Evolutionary conservation across 352 stramenopile genomes (phyloP), one percentile per base, ranked within the genome.

Genomic region (Blastocystis sp.): DNA sequence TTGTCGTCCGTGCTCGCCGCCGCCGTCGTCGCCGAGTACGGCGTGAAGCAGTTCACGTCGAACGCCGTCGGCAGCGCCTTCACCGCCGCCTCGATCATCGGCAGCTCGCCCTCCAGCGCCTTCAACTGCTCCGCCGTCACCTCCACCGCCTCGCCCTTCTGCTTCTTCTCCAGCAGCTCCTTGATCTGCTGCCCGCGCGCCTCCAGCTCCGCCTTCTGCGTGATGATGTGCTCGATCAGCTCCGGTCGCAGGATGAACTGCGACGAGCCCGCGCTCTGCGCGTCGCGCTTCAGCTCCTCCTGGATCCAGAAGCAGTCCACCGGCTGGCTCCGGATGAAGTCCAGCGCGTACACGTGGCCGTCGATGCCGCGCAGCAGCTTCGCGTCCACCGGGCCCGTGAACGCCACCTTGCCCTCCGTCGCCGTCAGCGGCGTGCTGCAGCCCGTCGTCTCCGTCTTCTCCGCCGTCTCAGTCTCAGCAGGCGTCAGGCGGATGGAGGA

Each of bases 271-370:
- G 21, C 28, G 2, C 14, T 21, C 38, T 28, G 34, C 38, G 0
- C 28, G 10, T 64, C 43, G 3, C 70, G 42, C 40, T 63, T 81
- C 40, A 81, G 21, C 48, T 63, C 70, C 42, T 87, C 59, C 43
- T 87, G 77, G 9, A 77, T 74, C 77, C 77, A 87, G 65, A 70
- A 76, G 17, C 42, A 40, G 28, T 87, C 77, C 40, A 87, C 65
- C 43, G 77, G 77, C 65, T 87, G 77, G 11, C 28, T 48, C 3
- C 77, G 77, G 19, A 87, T 48, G 77, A 87, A 87, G 52, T 87
- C 77, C 3, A 87, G 17, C 19, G 40, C 65, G 43, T 87, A 87
- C 28, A 87, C 40, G 43, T 76, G 64, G 34, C 65, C 77, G 42
- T 87, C 77, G 4, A 74, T n/a, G 24, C 77, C 77, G 19, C 65